Evolutionary conservation across 257 asterid genomes (phyloP).

Genomic region (Solanum gandarillasii): DNA sequence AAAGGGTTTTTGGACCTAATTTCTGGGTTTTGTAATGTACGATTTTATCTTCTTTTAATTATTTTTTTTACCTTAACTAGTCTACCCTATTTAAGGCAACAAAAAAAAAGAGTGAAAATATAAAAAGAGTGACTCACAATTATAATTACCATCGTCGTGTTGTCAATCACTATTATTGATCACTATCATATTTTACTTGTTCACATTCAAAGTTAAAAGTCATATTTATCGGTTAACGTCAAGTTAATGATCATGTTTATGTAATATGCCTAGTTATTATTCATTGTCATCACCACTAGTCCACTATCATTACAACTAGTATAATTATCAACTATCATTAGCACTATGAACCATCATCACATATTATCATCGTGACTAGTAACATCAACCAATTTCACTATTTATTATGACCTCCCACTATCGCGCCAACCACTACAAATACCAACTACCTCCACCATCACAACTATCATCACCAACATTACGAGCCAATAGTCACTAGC

Average conservation of each 20-base stretch:
- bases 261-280: too few relatives aligned
- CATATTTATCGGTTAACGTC: accelerated
- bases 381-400: neutral
- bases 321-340: neutral
- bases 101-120: too few relatives aligned
- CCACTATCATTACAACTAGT: too few relatives aligned
- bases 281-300: too few relatives aligned
- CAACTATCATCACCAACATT: neutral
- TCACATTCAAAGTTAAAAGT: too few relatives aligned
- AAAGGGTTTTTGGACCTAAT: neutral
- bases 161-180: too few relatives aligned
- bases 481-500: too few relatives aligned
- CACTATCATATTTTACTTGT: too few relatives aligned
- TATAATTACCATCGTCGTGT: too few relatives aligned
- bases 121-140: neutral
- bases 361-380: neutral
- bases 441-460: neutral
- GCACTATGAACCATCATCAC: neutral
- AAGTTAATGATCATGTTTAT: too few relatives aligned
- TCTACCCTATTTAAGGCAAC: neutral
- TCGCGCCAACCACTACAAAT: neutral
- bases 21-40: neutral
- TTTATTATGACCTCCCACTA: neutral
- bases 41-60: too few relatives aligned
- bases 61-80: too few relatives aligned